Evolutionary conservation across 768 basidiomycete species (phyloP), one percentile per base, ranked within the genome.

Genomic region (Lactifluus hygrophoroides): DNA sequence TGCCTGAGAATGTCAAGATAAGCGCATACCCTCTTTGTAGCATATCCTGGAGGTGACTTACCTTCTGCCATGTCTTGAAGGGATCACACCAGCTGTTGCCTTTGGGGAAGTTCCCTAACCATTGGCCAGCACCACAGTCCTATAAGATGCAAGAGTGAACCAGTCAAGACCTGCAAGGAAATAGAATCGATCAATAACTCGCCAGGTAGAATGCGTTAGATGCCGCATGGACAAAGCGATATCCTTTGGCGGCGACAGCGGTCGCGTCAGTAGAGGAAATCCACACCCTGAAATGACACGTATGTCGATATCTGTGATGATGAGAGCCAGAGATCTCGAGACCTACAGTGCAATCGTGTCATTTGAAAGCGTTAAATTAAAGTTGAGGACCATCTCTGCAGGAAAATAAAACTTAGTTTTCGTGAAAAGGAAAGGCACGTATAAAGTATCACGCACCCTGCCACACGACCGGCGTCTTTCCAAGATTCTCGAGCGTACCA

Each of bases 401-500:
- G 30, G 23, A 14, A 50, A 46, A 11, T 34, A 13, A 13, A 11
- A 28, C n/a, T 42, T 11, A 11, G 25, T 27, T 2, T 23, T 21
- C 44, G n/a, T n/a, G 0, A 35, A n/a, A 16, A n/a, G 43, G 17
- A 23, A n/a, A 23, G 21, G 6, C 14, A 23, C 42, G 9, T 13
- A 16, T 21, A 47, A 0, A 13, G 16, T 19, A 38, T 34, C 37
- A 63, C 71, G 8, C 25, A 81, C 83, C 83, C 74, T 93, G 84
- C 86, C 89, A 92, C 6, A 93, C 88, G 32, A 91, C 82, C 1
- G 89, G 84, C 0, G 80, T 86, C 72, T 92, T 93, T 0, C 83
- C 84, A 1, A 77, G 65, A 0, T 70, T 70, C 8, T 69, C 72
- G 47, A 93, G 70, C 3, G 80, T 78, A 0, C 66, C 68, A 67